Percentiles rank a stretch among this genome's conserved stretches.
Conservation (phyloP, 306 rosid species). For the Rosa rugosa region DNA sequence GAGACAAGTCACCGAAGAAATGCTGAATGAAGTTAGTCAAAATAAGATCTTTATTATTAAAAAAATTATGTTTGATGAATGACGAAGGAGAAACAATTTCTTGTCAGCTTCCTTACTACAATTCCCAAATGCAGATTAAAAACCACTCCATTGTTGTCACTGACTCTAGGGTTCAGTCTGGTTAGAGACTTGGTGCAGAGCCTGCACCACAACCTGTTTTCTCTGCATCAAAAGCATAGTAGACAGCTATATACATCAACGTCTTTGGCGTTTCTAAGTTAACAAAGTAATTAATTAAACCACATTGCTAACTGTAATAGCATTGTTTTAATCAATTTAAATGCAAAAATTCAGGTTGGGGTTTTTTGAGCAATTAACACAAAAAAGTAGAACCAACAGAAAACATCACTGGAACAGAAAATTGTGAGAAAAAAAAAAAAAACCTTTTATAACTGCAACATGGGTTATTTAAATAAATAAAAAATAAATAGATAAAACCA, state of each 20-base stretch:
- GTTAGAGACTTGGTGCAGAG: conserved; percentile 87
- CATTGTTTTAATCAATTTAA: conserved; percentile 27
- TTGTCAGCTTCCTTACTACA: conserved; percentile 67
- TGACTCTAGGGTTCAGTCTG: conserved; percentile 89
- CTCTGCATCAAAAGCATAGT: conserved; percentile 98
- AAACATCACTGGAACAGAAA: not conserved
- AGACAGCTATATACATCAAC: conserved; percentile 67
- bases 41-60: conserved; percentile 40
- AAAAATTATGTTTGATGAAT: conserved; percentile 39
- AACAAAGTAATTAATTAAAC: conserved; percentile 38
- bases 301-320: conserved; percentile 35
- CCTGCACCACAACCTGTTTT: conserved; percentile 77
- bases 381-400: conserved; percentile 10
- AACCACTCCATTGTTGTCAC: conserved; percentile 75
- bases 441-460: not conserved
- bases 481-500: not conserved
- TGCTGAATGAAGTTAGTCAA: conserved; percentile 41
- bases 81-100: conserved; percentile 37
- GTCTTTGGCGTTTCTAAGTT: conserved; percentile 31
- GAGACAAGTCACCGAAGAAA: conserved; percentile 56
- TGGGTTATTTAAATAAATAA: not conserved
- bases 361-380: conserved; percentile 23
- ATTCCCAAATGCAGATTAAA: conserved; percentile 60
- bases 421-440: not conserved
- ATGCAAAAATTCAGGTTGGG: conserved; percentile 23